These are phyloP conservation scores for Hypocreales sp. DNA, from an alignment of 2,329 filamentous ascomycete species.

Conservation along the genomic window DNA sequence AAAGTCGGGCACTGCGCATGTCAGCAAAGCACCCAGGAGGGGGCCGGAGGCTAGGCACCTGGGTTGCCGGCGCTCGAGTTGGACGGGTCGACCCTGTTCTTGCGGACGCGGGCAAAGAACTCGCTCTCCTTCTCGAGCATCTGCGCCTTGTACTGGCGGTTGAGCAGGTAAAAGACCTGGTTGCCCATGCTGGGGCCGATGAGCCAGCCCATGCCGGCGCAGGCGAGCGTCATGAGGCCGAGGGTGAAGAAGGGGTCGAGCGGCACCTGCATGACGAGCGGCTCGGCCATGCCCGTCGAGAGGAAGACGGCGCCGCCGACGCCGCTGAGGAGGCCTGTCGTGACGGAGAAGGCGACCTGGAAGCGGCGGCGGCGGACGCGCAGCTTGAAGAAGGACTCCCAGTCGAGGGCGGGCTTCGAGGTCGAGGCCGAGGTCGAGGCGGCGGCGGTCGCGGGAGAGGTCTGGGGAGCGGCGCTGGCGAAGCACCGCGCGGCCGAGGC, in stretches of 20 bases:
- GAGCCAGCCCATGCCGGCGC: slow-evolving; percentile 75
- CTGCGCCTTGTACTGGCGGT: slow-evolving; percentile 53
- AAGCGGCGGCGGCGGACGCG: slow-evolving; percentile 73
- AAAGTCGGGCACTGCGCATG: slow-evolving; percentile 66
- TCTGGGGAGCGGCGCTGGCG: slow-evolving; percentile 4
- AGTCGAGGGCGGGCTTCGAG: slow-evolving; percentile 38
- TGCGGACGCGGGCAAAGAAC: slow-evolving; percentile 85
- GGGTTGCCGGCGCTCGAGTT: slow-evolving; percentile 84
- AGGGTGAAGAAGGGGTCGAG: slow-evolving; percentile 80
- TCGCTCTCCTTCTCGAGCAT: slow-evolving; percentile 84
- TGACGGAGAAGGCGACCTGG: slow-evolving; percentile 63
- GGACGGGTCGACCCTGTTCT: slow-evolving; percentile 79
- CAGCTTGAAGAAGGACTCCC: slow-evolving; percentile 87
- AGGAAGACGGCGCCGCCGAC: slow-evolving; percentile 49
- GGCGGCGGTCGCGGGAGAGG: not conserved
- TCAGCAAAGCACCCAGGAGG: slow-evolving; percentile 5
- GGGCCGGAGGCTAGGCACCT: slow-evolving; percentile 21
- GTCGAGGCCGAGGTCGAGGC: slow-evolving; percentile 1
- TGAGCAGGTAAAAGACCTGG: slow-evolving; percentile 60
- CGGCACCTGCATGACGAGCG: slow-evolving; percentile 54
- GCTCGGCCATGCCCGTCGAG: slow-evolving; percentile 56
- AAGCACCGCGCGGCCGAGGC: slow-evolving; percentile 5
- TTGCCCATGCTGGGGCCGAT: slow-evolving; percentile 72
- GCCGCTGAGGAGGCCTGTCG: slow-evolving; percentile 47
- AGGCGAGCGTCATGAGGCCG: slow-evolving; percentile 63